Evolutionary conservation across 1,139 yeast species (phyloP), one percentile per base, ranked within the genome.

Genomic region (Yamadazyma aaseri): DNA sequence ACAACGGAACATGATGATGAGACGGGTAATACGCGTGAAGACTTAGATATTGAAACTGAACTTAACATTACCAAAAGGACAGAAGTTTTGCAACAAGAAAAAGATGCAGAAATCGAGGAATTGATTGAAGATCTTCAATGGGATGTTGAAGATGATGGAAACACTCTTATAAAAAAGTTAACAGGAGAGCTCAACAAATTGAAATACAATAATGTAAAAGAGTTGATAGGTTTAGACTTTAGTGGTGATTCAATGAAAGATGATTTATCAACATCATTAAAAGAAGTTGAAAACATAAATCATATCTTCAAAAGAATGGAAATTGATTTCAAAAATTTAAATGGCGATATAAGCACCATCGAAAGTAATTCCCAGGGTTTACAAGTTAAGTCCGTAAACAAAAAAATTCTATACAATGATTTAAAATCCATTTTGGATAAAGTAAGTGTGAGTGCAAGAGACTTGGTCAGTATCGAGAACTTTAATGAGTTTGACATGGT

Each of bases 321-420:
- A 39, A 51, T 66, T 17, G 66, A 61, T 35, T 65, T 70, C 41
- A 63, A 60, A 34, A 49, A 58, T 27, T 46, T 86, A 33, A 73
- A 81, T 3, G 78, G 78, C 6, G 92, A 85, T 40, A 78, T 89
- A 33, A 72, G 75, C 31, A 74, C 73, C 35, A 81, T 89, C 33
- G 96, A 89, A 53, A 67, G 71, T 28, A 86, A 85, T 50, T 81
- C 89, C 2, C 79, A 81, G 47, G 96, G 96, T 33, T 61, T 89
- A 21, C 97, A 90, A 58, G 84, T 89, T 3, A 83, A 81, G 47
- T 79, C 92, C 4, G 81, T 86, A 25, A 90, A 90, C 57, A 86
- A 86, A 56, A 86, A 86, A 49, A 58, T 72, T 14, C 65, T 90
- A 26, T 82, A 80, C 69, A 76, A 73, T 34, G 92, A 86, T 39